Conservation (phyloP, 2,329 filamentous ascomycete genomes). For the Pseudogymnoascus sp. region DNA sequence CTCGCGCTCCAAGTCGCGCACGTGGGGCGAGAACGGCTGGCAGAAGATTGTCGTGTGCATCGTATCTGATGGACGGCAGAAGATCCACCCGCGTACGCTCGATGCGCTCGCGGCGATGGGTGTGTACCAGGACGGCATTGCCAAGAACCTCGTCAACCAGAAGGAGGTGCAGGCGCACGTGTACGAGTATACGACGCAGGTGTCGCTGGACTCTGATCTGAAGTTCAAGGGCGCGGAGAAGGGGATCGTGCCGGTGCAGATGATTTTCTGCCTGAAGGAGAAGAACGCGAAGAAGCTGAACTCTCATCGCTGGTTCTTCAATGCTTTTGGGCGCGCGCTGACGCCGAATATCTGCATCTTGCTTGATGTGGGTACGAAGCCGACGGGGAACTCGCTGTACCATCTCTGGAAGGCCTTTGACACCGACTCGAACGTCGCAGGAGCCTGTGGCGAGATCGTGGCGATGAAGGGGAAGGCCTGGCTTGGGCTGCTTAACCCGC, state of each 20-base stretch:
- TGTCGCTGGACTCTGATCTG: conserved; percentile 87
- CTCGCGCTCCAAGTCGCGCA: conserved; percentile 80
- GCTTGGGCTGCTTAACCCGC: conserved; percentile 76
- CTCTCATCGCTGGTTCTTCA: conserved; percentile 98
- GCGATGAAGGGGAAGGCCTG: conserved; percentile 87
- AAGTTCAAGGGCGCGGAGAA: conserved; percentile 99
- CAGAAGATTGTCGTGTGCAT: conserved; percentile 98
- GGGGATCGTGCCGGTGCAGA: conserved; percentile 94
- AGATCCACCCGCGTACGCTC: conserved; percentile 85
- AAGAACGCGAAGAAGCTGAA: conserved; percentile 97
- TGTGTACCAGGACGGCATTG: conserved; percentile 95
- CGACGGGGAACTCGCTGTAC: conserved; percentile 83
- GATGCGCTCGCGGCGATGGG: conserved; percentile 95
- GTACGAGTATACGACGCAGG: conserved; percentile 98
- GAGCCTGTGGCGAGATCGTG: conserved; percentile 94
- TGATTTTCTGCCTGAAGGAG: conserved; percentile 98
- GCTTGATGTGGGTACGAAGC: conserved; percentile 91
- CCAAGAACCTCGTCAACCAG: conserved; percentile 96
- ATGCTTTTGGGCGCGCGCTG: conserved; percentile 85
- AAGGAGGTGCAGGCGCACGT: conserved; percentile 93
- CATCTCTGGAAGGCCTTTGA: conserved; percentile 99
- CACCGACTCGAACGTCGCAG: conserved; percentile 92
- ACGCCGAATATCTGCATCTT: conserved; percentile 96
- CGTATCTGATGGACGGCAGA: conserved; percentile 87
- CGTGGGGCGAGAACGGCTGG: conserved; percentile 96